Evolutionary conservation across 306 rosid genomes (phyloP).

Genomic region (Castanospermum australe): DNA sequence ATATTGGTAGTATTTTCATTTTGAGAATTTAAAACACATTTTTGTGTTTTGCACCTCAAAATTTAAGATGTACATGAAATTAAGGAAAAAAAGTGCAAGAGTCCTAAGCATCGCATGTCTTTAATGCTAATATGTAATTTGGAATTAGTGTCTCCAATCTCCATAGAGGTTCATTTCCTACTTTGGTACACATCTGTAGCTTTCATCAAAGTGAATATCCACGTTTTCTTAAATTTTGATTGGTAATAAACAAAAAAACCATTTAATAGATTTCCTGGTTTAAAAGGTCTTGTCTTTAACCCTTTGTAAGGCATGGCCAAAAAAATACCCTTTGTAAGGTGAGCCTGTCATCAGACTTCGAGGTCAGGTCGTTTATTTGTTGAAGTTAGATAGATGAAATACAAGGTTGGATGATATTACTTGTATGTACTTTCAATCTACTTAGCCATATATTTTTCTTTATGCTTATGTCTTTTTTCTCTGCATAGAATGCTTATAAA

Average conservation of each 20-base stretch:
- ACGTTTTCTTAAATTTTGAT: background rate
- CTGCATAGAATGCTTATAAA: slow-evolving; percentile 1
- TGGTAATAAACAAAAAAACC: background rate
- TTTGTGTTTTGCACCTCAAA: no score
- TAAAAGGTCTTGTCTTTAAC: background rate
- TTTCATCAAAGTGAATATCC: background rate
- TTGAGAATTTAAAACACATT: no score
- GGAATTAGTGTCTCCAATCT: background rate
- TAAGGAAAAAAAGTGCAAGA: background rate
- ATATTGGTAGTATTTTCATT: no score
- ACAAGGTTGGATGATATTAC: background rate
- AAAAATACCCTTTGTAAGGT: background rate
- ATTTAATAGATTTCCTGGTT: background rate
- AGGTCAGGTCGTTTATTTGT: background rate
- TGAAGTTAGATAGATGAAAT: background rate
- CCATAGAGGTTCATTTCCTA: background rate
- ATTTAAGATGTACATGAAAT: no score
- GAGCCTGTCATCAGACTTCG: background rate
- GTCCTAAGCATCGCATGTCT: background rate
- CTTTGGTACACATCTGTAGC: background rate
- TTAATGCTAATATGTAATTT: background rate
- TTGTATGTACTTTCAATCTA: background rate
- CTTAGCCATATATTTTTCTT: background rate
- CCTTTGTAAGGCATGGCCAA: background rate
- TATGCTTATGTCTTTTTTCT: slow-evolving; percentile 1